Evolutionary conservation across 495 filamentous ascomycete species (phyloP), one percentile per base, ranked within the genome.

Genomic region (Trichoderma orchidacearum): DNA sequence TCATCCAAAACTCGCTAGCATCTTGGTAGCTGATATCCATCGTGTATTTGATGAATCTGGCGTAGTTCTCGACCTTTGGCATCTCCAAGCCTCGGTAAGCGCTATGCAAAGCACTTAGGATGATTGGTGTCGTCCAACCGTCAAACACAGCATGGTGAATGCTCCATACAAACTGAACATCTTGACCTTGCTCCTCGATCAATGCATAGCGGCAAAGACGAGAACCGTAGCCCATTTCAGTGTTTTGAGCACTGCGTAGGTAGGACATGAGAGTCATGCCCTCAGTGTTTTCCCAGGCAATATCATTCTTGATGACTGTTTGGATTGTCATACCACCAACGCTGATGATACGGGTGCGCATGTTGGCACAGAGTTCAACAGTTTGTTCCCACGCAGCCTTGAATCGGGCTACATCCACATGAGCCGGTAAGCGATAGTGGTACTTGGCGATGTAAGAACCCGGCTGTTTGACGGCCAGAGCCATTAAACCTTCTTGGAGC

Each of bases 341-440:
- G 5, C 8, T 53, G 27, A 34, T 23, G 11, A 53, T 53, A 4
- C 79, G 76, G 9, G 85, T 90, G 30, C 86, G 76, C 8, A 89
- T 75, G 57, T 87, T 85, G 36, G 84, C 79, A 57, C 76, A 74
- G 5, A 74, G 66, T 1, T 75, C 64, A 17, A 80, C 67, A 18
- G 82, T 77, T 4, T 60, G 62, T 51, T 75, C 61, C 80, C 80
- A 82, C 12, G 79, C 75, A 2, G 58, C 54, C 56, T 68, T 66
- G 61, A 83, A 75, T 8, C 61, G 66, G 5, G 62, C 58, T 17
- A 74, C n/a, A 56, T 81, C 72, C 9, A 78, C 56, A 4, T 63
- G 17, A 1, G 61, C 25, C 0, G 70, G 64, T 13, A 86, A 74
- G 18, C 53, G 59, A 3, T 76, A 71, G 1, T 74, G 66, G 56